These are phyloP conservation scores for Arthrobotrys iridis DNA, from an alignment of 2,329 filamentous ascomycete species.

Conservation along the genomic window DNA sequence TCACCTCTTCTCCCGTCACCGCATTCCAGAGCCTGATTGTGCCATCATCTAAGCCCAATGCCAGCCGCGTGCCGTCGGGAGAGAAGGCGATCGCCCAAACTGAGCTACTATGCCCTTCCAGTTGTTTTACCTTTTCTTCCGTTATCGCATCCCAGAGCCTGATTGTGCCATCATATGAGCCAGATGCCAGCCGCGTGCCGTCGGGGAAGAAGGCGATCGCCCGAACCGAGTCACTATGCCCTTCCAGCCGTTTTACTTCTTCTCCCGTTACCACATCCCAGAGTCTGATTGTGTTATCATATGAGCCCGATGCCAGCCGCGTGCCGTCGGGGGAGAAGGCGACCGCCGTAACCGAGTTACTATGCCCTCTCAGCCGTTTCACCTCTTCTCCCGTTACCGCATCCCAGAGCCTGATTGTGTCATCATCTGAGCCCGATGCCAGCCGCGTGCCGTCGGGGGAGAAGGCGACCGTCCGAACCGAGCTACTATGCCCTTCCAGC, in stretches of 20 bases:
- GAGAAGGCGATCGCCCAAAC: constrained; percentile 64
- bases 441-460: not conserved
- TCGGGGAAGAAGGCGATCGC: not conserved
- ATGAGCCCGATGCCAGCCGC: not conserved
- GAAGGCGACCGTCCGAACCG: not conserved
- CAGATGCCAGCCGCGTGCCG: not conserved
- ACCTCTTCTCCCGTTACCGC: not conserved
- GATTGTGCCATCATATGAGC: not conserved
- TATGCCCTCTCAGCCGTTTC: not conserved
- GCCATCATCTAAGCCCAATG: not conserved
- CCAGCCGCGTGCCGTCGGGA: not conserved
- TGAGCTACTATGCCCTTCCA: constrained; percentile 1
- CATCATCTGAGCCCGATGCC: constrained; percentile 26
- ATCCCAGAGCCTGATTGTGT: constrained; percentile 63
- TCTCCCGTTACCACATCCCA: constrained; percentile 64
- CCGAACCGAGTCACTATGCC: not conserved
- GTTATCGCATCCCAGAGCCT: constrained; percentile 69
- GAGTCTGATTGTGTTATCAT: not conserved
- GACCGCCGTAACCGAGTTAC: not conserved
- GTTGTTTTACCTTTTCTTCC: constrained; percentile 72
- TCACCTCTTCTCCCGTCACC: not conserved
- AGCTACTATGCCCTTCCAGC: not conserved
- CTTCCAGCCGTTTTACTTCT: constrained; percentile 64
- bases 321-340: constrained; percentile 8
- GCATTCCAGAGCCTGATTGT: constrained; percentile 2